These are phyloP conservation scores for Lasiosphaeriaceae sp. DNA, from an alignment of 495 filamentous ascomycete genomes.

Conservation along the genomic window DNA sequence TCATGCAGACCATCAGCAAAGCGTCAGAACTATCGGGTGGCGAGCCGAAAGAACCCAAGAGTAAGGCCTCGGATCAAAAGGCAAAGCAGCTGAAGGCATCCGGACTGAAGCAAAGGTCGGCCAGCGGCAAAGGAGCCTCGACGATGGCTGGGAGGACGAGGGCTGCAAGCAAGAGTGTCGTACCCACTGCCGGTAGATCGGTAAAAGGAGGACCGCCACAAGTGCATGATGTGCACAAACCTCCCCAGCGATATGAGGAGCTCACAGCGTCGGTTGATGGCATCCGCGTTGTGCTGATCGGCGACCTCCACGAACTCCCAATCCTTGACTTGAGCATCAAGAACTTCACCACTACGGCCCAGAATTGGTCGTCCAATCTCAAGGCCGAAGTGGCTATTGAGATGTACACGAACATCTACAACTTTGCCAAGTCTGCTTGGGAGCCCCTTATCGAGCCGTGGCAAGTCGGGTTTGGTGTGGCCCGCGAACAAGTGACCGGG, in stretches of 20 bases:
- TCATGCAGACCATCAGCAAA: conserved; percentile 87
- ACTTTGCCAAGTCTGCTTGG: conserved; percentile 98
- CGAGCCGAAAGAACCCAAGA: conserved; percentile 40
- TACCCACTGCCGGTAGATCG: background rate
- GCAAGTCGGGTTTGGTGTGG: conserved; percentile 87
- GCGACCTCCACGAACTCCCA: conserved; percentile 90
- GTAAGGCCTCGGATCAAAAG: conserved; percentile 46
- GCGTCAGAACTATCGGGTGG: conserved; percentile 79
- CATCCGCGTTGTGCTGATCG: conserved; percentile 89
- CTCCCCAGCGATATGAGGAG: conserved; percentile 60
- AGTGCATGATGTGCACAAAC: conserved; percentile 34
- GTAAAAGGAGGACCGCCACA: conserved; percentile 12
- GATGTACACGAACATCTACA: conserved; percentile 93
- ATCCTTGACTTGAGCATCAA: conserved; percentile 93
- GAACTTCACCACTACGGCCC: conserved; percentile 74
- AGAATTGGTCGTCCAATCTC: conserved; percentile 86
- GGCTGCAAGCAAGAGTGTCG: conserved; percentile 20
- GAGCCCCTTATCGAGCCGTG: conserved; percentile 95
- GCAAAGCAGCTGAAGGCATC: conserved; percentile 62
- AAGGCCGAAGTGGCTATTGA: conserved; percentile 85
- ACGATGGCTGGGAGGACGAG: conserved; percentile 44
- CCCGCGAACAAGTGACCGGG: conserved; percentile 71
- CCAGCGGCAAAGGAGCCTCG: conserved; percentile 60
- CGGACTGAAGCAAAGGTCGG: conserved; percentile 57
- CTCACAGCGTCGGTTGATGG: conserved; percentile 79